These are phyloP conservation scores for Sphaerulina musiva DNA, from an alignment of 2,329 filamentous ascomycete genomes.

Conservation along the genomic window DNA sequence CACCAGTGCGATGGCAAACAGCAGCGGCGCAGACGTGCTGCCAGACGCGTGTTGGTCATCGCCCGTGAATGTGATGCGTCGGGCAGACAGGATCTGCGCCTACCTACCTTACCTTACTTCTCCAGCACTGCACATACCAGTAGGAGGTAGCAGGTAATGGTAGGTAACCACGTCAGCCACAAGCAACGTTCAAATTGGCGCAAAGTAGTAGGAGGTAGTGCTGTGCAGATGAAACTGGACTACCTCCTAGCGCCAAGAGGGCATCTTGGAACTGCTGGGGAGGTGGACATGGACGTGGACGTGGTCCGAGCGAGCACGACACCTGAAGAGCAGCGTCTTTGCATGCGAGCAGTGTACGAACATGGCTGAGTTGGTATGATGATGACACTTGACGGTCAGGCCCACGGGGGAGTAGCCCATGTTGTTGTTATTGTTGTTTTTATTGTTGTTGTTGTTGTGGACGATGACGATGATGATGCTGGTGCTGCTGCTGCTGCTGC, in stretches of 20 bases:
- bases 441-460: background rate
- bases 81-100: conserved; percentile 4
- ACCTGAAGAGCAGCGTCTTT: background rate
- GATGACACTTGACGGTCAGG: background rate
- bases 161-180: background rate
- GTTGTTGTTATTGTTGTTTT: background rate
- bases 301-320: no score
- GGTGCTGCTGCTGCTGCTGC: no score
- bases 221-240: no score
- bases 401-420: background rate
- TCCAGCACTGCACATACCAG: no score
- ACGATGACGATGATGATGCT: no score
- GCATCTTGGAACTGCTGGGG: no score
- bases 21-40: background rate
- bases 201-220: no score
- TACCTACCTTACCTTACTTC: background rate
- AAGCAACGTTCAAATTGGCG: background rate
- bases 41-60: background rate
- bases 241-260: no score
- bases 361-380: background rate
- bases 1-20: background rate
- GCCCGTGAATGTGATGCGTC: background rate
- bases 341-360: background rate
- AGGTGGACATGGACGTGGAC: no score
- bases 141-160: no score